Conservation (phyloP, 331 rosid species). For the Arachis monticola region DNA sequence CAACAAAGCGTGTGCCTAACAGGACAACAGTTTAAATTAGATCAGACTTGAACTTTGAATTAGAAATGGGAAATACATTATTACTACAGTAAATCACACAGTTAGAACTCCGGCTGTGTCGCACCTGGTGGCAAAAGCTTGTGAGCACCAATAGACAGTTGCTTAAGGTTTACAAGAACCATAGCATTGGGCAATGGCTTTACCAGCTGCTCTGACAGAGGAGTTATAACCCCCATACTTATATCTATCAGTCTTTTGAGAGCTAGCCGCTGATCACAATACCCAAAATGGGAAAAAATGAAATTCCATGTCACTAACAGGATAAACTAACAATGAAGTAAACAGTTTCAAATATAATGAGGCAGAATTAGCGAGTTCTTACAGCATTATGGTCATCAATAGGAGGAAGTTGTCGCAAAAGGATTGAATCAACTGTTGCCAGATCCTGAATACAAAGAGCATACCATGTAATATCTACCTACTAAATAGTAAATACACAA, state of each 20-base stretch:
- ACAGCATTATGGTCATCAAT: slow-evolving; percentile 72
- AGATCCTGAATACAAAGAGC: slow-evolving; percentile 71
- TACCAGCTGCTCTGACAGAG: slow-evolving; percentile 91
- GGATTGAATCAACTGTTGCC: slow-evolving; percentile 94
- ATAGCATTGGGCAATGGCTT: slow-evolving; percentile 92
- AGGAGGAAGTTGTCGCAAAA: slow-evolving; percentile 87
- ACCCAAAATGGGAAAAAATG: slow-evolving; percentile 28
- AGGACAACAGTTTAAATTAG: slow-evolving; percentile 33
- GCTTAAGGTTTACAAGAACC: slow-evolving; percentile 85
- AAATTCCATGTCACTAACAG: slow-evolving; percentile 4
- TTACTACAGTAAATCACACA: not conserved
- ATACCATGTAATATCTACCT: slow-evolving; percentile 35
- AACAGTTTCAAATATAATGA: slow-evolving; percentile 24
- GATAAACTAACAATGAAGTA: slow-evolving; percentile 23
- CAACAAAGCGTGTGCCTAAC: slow-evolving; percentile 89
- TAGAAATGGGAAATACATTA: slow-evolving; percentile 28
- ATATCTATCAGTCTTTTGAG: slow-evolving; percentile 89
- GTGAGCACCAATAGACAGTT: slow-evolving; percentile 80
- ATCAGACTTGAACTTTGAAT: slow-evolving; percentile 21
- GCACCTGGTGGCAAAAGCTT: slow-evolving; percentile 95
- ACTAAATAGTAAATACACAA: slow-evolving; percentile 38
- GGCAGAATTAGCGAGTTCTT: slow-evolving; percentile 44
- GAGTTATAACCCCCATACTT: slow-evolving; percentile 87
- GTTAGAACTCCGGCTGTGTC: not conserved
- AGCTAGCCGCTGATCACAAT: slow-evolving; percentile 75